Evolutionary conservation across 2,329 filamentous ascomycete genomes (phyloP), one percentile per base, ranked within the genome.

Genomic region (Cryphonectria nitschkei): DNA sequence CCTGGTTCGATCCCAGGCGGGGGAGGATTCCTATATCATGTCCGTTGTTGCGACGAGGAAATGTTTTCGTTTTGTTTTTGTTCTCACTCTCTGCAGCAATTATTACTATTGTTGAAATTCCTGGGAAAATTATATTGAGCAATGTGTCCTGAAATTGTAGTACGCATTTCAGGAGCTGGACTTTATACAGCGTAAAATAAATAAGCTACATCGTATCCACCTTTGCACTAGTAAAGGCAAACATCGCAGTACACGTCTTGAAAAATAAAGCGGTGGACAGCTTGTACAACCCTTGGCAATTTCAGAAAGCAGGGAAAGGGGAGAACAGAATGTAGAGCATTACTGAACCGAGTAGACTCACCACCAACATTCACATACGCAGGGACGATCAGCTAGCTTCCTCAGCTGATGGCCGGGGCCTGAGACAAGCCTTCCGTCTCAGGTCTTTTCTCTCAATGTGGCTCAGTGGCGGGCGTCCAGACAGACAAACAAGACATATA

Each of bases 41-140:
- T 22, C 43, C 7, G 1, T 19, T 2, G 0, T n/a, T n/a, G 0
- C 2, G 11, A 11, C 9, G 1, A 39, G 11, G 9, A n/a, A 7
- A 11, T 50, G 7, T 3, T 50, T 4, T 34, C 34, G 6, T 50
- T n/a, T 22, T n/a, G 9, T 8, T 50, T n/a, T n/a, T 11, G 0
- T 50, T 50, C n/a, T 50, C 8, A 2, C 19, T 22, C 11, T n/a
- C 8, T n/a, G 11, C 1, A 50, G 11, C 9, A 16, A 43, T 43
- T 16, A 16, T 16, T 43, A 43, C 19, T 8, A 50, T 22, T 1
- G 5, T 19, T 50, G 5, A 50, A 8, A 1, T 26, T 50, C 22
- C 5, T n/a, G 9, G 22, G 11, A 9, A 11, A 50, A n/a, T 22
- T 50, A 26, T 11, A 3, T 3, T n/a, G 2, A 50, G 22, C 22